Base-by-base conservation (phyloP, 164 flowering plant species). In the Brasenia schreberi region DNA sequence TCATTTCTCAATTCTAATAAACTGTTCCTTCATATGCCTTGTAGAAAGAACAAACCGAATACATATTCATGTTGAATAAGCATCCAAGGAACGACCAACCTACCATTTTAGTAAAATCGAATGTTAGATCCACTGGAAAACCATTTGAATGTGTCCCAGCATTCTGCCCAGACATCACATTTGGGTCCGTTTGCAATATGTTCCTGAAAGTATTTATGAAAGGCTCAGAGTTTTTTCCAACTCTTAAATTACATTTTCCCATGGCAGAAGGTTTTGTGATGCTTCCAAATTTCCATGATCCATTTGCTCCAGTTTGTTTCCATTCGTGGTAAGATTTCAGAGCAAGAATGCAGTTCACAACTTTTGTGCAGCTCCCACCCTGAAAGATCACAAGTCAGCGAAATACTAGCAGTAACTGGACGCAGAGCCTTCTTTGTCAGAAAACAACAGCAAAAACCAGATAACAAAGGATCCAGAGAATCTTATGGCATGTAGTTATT, bases 311-410 rank as follows among this genome's bases (percentile, higher is more conserved):
- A 27, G 76, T 65, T 61, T 84, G 92, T 79, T 87, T 95, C 92
- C 97, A 87, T 6, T 95, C 93, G 66, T 77, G 67, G 68, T 82
- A 94, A 49, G 99, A 90, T 71, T 95, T 95, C 5, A 95, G 91
- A 63, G 88, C 99, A 66, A 95, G 75, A 42, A 92, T 84, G 64
- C 85, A 85, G 70, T 86, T 87, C 58, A 95, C 98, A 67, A 95
- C 75, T 76, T 96, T 82, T 17, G 91, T 76, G 61, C 90, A 79
- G 69, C 84, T 95, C 58, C 99, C 99, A 63, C 96, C 98, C 99
- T 95, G 83, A 43, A 69, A 68, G 56, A 9, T 6, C 12, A 49
- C 10, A 49, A 49, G 10, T 33, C 3, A 33, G 39, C 39, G 4
- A 33, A 33, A 1, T 33, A 33, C 39, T 33, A 33, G 39, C 39